Percentiles rank a stretch among this genome's conserved stretches.
Conservation (phyloP, 2,329 filamentous ascomycete genomes). For the Fusarium sterilihyphosum region DNA sequence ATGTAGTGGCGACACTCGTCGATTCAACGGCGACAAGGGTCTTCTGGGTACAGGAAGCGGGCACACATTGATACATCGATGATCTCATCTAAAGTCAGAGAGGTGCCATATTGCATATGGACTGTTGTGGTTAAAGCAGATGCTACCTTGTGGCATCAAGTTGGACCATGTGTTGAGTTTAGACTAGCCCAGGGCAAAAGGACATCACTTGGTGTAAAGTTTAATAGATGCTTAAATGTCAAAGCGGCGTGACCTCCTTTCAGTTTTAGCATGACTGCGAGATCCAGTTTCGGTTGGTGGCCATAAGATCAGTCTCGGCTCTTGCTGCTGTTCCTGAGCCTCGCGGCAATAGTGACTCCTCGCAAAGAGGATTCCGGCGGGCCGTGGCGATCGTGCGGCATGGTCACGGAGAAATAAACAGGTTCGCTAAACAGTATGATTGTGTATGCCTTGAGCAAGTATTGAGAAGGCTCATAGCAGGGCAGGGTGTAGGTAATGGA, state of each 20-base stretch:
- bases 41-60: constrained; percentile 7
- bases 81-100: constrained; percentile 21
- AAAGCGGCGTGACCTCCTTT: neutral
- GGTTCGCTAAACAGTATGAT: neutral
- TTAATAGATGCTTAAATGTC: neutral
- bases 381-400: constrained; percentile 35
- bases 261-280: neutral
- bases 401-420: constrained; percentile 1
- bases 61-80: neutral
- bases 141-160: neutral
- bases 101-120: neutral
- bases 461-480: neutral
- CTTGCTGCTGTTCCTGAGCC: constrained; percentile 1
- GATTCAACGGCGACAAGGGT: constrained; percentile 4
- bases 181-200: neutral
- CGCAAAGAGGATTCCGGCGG: constrained; percentile 23
- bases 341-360: neutral
- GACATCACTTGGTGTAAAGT: neutral
- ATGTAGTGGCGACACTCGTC: neutral
- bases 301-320: neutral
- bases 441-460: neutral
- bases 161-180: neutral
- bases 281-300: neutral
- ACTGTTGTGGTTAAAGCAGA: neutral
- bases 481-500: constrained; percentile 8